Evolutionary conservation across 108 stramenopile genomes (phyloP).

Genomic region (Nitzschia sp.): DNA sequence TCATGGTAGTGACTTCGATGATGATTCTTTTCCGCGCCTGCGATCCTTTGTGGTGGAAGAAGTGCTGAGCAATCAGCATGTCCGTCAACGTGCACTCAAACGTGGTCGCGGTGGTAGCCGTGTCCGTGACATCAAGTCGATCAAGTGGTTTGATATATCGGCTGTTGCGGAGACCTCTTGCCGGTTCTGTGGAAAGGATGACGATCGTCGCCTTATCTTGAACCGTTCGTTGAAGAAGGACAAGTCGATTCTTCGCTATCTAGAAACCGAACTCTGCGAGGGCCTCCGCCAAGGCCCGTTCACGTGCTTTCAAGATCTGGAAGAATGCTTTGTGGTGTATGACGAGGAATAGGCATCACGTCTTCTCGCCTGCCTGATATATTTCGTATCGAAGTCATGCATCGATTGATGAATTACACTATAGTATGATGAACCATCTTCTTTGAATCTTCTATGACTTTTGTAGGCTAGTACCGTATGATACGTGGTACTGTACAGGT

Average conservation of each 20-base stretch:
- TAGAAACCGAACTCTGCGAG: slow-evolving; percentile 2
- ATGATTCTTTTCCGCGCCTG: background rate
- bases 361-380: too few relatives aligned
- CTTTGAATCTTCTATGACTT: too few relatives aligned
- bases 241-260: background rate
- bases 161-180: slow-evolving; percentile 3
- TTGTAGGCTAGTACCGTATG: too few relatives aligned
- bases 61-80: background rate
- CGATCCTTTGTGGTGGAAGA: slow-evolving; percentile 11
- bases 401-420: too few relatives aligned
- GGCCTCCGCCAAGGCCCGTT: background rate
- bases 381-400: too few relatives aligned
- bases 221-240: background rate
- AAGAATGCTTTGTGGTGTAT: background rate
- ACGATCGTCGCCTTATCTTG: background rate
- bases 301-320: background rate
- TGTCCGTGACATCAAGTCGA: too few relatives aligned
- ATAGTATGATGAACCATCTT: too few relatives aligned
- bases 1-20: background rate
- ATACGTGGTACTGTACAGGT: too few relatives aligned
- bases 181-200: background rate
- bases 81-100: background rate
- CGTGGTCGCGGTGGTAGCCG: background rate
- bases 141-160: slow-evolving; percentile 11
- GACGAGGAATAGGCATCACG: background rate